Evolutionary conservation across 306 rosid genomes (phyloP).

Genomic region (Begonia loranthoides): DNA sequence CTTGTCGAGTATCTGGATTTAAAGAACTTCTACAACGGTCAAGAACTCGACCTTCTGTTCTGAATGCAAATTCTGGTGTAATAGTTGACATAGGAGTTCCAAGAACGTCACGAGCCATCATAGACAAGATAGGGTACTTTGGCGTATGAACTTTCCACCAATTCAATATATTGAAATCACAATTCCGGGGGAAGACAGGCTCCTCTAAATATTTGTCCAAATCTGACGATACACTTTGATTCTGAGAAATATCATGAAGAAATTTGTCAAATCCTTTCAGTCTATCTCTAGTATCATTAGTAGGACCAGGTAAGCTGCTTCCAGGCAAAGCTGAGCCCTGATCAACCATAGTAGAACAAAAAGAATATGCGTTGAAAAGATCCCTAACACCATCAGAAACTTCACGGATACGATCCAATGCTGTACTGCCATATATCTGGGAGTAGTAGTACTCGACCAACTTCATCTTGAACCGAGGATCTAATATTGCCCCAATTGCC

Average conservation of each 20-base stretch:
- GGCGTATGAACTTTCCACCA: conserved; percentile 99
- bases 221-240: conserved; percentile 54
- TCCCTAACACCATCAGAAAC: conserved; percentile 74
- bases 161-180: conserved; percentile 74
- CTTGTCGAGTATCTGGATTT: conserved; percentile 55
- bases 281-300: conserved; percentile 58
- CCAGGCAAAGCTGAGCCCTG: conserved; percentile 86
- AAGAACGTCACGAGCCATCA: conserved; percentile 92
- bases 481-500: conserved; percentile 84
- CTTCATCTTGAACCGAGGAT: conserved; percentile 92
- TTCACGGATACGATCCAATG: conserved; percentile 79
- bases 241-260: conserved; percentile 73
- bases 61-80: conserved; percentile 60
- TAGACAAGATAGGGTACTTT: conserved; percentile 88
- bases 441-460: conserved; percentile 94
- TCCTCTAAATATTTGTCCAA: conserved; percentile 91
- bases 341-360: conserved; percentile 74
- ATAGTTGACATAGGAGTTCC: conserved; percentile 95
- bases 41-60: conserved; percentile 48
- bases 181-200: conserved; percentile 76
- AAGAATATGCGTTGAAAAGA: conserved; percentile 71
- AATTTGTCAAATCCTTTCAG: conserved; percentile 89
- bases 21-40: conserved; percentile 49
- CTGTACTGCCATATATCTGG: conserved; percentile 78
- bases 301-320: conserved; percentile 58